Conservation (phyloP, 202 grass and related monocot species). For the Carex sylvatica region DNA sequence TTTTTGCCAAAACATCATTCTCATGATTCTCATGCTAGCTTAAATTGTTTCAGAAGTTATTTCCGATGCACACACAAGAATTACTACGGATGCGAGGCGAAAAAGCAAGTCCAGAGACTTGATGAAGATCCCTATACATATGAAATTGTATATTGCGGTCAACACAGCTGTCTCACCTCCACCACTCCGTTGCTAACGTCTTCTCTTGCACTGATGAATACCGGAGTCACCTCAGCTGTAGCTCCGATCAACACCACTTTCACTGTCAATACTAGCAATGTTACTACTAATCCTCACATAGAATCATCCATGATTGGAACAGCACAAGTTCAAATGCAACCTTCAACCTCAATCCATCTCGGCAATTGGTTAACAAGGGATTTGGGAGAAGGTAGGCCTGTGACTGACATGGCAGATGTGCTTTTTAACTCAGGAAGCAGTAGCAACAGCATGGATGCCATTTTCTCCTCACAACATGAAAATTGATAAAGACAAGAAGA, state of each 20-base stretch:
- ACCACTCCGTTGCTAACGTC: slow-evolving; percentile 52
- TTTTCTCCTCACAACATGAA: slow-evolving; percentile 41
- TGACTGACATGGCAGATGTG: slow-evolving; percentile 58
- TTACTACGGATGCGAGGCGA: slow-evolving; percentile 85
- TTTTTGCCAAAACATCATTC: not conserved
- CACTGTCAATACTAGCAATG: not conserved
- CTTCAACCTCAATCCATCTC: slow-evolving; percentile 67
- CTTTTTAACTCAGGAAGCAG: slow-evolving; percentile 73
- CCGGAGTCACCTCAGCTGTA: not conserved
- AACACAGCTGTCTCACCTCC: slow-evolving; percentile 78
- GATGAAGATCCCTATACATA: slow-evolving; percentile 69
- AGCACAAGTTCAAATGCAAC: slow-evolving; percentile 6
- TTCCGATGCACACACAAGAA: slow-evolving; percentile 92
- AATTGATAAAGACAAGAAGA: slow-evolving; percentile 8
- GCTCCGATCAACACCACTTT: slow-evolving; percentile 17
- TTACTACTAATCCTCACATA: slow-evolving; percentile 18
- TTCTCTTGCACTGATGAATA: not conserved
- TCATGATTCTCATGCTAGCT: not conserved
- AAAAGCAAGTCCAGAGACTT: slow-evolving; percentile 81
- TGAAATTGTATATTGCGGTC: slow-evolving; percentile 74
- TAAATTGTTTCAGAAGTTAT: slow-evolving; percentile 55
- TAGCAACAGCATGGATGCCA: slow-evolving; percentile 49
- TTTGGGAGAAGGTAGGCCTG: slow-evolving; percentile 25
- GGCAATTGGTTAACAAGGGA: slow-evolving; percentile 39
- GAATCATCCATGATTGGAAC: slow-evolving; percentile 32